Conservation (phyloP, 495 filamentous ascomycete genomes). For the Entonaema liquescens region DNA sequence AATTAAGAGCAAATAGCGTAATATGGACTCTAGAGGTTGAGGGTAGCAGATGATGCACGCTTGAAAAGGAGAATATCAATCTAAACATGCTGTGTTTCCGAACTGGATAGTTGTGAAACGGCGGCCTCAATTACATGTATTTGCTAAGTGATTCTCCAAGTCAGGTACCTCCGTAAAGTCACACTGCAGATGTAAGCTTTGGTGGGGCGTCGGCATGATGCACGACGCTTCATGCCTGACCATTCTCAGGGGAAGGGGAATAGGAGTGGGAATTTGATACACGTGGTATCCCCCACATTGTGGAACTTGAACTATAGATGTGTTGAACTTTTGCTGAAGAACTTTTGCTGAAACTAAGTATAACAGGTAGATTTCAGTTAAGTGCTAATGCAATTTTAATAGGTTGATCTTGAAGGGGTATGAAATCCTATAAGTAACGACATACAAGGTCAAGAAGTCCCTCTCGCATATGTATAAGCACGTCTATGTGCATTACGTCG, state of each 20-base stretch:
- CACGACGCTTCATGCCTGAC: background rate
- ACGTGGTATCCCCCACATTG: too few relatives aligned
- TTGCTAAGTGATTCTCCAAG: background rate
- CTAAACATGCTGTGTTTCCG: conserved; percentile 7
- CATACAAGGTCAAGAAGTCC: too few relatives aligned
- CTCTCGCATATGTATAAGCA: too few relatives aligned
- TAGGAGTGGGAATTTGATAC: background rate
- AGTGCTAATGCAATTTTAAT: too few relatives aligned
- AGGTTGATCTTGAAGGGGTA: too few relatives aligned
- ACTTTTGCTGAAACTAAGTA: too few relatives aligned
- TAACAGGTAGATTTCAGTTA: background rate
- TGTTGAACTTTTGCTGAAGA: too few relatives aligned
- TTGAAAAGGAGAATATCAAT: background rate
- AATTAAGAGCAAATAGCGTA: background rate
- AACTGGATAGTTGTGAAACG: background rate
- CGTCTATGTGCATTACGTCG: too few relatives aligned
- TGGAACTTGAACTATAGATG: too few relatives aligned
- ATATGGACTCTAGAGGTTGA: background rate
- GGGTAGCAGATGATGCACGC: background rate
- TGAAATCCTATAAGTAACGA: too few relatives aligned
- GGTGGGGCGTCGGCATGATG: conserved; percentile 3
- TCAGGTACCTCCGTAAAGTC: background rate
- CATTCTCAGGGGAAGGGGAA: background rate
- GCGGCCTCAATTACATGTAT: too few relatives aligned
- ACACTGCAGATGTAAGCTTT: conserved; percentile 1